Conservation (phyloP, 495 filamentous ascomycete genomes). For the Astrothelium subdiscretum region DNA sequence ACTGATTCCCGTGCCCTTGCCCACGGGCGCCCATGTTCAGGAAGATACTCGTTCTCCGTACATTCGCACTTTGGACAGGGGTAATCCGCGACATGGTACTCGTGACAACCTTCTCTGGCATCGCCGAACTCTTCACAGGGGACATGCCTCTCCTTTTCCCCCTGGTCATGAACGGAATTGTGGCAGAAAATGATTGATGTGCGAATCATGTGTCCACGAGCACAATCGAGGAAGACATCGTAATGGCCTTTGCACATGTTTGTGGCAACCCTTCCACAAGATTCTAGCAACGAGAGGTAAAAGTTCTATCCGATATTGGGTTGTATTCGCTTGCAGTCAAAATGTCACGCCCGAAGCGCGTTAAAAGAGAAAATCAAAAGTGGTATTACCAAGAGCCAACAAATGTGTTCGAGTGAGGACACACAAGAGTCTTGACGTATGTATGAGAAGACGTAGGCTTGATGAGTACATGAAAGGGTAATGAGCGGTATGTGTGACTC, state of each 20-base stretch:
- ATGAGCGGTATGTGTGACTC: neutral
- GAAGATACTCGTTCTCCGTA: neutral
- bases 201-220: neutral
- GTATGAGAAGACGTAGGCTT: neutral
- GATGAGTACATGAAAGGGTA: neutral
- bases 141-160: neutral
- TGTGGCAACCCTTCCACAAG: neutral
- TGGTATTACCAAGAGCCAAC: neutral
- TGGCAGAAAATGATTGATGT: neutral
- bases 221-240: neutral
- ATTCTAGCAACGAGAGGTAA: too few relatives aligned
- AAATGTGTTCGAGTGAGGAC: neutral
- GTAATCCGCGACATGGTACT: neutral
- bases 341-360: too few relatives aligned
- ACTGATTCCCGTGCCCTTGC: neutral
- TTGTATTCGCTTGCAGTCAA: too few relatives aligned
- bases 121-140: neutral
- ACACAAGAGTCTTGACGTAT: neutral
- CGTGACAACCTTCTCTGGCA: neutral
- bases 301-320: too few relatives aligned
- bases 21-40: neutral
- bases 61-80: neutral
- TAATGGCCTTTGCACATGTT: slow-evolving; percentile 1
- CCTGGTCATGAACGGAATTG: neutral
- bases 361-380: neutral